Conservation (phyloP, 306 rosid species). For the Pachyrhizus erosus region DNA sequence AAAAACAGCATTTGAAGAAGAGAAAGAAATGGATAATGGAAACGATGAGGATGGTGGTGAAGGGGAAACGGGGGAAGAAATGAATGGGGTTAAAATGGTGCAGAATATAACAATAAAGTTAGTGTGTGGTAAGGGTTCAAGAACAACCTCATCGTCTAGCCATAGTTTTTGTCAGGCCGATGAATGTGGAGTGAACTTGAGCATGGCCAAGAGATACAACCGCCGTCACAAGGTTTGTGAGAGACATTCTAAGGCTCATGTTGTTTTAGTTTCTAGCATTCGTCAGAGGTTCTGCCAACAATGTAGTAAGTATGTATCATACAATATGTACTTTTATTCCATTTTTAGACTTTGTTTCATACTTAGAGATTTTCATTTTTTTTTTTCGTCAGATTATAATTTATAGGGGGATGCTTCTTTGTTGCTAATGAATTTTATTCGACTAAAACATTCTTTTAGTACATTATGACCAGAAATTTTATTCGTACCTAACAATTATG, state of each 20-base stretch:
- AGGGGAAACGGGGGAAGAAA: not conserved
- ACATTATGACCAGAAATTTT: not conserved
- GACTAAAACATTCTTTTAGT: not conserved
- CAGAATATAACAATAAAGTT: not conserved
- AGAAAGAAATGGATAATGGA: not conserved
- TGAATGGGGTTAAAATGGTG: not conserved
- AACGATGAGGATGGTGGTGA: not conserved
- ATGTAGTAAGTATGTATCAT: constrained; percentile 44
- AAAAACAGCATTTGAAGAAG: not conserved
- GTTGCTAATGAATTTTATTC: too few relatives aligned
- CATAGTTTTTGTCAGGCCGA: constrained; percentile 44
- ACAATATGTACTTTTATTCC: not conserved
- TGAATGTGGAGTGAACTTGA: constrained; percentile 42
- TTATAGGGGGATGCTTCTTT: too few relatives aligned
- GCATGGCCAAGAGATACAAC: constrained; percentile 40
- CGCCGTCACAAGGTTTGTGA: constrained; percentile 50
- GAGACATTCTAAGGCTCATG: constrained; percentile 44
- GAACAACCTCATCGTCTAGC: not conserved
- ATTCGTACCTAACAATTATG: too few relatives aligned
- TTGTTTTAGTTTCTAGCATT: constrained; percentile 42
- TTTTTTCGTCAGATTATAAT: too few relatives aligned
- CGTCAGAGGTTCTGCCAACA: constrained; percentile 56
- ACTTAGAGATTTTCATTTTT: not conserved
- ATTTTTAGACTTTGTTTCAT: not conserved
- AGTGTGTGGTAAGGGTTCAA: constrained; percentile 4